Evolutionary conservation across 2,329 filamentous ascomycete genomes (phyloP).

Genomic region (Phialophora chinensis): DNA sequence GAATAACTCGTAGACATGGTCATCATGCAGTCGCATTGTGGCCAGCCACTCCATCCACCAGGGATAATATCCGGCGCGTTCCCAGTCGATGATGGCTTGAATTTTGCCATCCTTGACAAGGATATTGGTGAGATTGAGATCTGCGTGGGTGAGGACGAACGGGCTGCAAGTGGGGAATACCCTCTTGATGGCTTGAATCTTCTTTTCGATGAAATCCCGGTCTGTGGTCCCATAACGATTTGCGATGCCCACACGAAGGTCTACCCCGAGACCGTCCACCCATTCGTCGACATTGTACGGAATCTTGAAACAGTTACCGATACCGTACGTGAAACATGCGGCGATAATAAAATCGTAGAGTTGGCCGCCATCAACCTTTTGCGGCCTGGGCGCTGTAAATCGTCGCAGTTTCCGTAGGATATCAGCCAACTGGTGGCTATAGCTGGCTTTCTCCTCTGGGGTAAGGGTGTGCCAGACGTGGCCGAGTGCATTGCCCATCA

Average conservation of each 20-base stretch:
- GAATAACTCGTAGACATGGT: background rate
- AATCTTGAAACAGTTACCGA: slow-evolving; percentile 17
- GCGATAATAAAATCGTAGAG: slow-evolving; percentile 14
- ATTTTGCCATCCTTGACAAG: slow-evolving; percentile 41
- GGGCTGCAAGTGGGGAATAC: slow-evolving; percentile 36
- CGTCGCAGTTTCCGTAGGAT: slow-evolving; percentile 17
- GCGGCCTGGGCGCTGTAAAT: slow-evolving; percentile 18
- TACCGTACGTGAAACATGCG: background rate
- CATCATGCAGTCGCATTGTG: background rate
- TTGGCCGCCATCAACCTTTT: slow-evolving; percentile 9
- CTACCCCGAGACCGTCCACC: slow-evolving; percentile 14
- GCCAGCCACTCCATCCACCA: slow-evolving; percentile 28
- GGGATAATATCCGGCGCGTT: slow-evolving; percentile 40
- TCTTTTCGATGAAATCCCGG: slow-evolving; percentile 18
- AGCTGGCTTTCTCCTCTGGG: slow-evolving; percentile 20
- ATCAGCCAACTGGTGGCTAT: slow-evolving; percentile 17
- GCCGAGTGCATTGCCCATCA: background rate
- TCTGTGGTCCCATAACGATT: background rate
- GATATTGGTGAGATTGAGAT: slow-evolving; percentile 42
- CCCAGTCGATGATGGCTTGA: slow-evolving; percentile 41
- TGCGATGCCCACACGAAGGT: slow-evolving; percentile 13
- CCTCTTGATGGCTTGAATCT: slow-evolving; percentile 18
- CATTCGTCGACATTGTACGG: slow-evolving; percentile 17
- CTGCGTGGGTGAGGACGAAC: slow-evolving; percentile 41
- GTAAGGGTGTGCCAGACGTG: slow-evolving; percentile 7